A percentile compares a stretch with the other conserved stretches of the same genome.
These are phyloP conservation scores for Saprolegnia parasitica DNA, from an alignment of 352 stramenopile genomes.

Conservation along the genomic window DNA sequence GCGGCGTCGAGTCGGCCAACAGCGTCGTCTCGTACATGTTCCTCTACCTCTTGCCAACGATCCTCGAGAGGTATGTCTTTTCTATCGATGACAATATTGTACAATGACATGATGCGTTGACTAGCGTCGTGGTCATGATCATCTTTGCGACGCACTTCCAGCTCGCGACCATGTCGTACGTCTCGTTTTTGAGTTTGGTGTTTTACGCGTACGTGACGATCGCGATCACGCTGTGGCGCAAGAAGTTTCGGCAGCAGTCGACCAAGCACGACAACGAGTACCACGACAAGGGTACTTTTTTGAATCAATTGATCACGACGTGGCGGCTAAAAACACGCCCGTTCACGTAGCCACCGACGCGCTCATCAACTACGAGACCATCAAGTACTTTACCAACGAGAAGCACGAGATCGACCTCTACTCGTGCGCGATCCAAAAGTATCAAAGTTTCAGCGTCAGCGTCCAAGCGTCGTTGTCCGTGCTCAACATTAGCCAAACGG, in stretches of 20 bases:
- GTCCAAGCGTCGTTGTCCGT: conserved; percentile 92
- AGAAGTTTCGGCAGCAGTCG: conserved; percentile 94
- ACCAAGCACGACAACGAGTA: conserved; percentile 96
- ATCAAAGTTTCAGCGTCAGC: conserved; percentile 90
- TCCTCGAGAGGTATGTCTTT: conserved; percentile 80
- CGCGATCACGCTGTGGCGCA: conserved; percentile 95
- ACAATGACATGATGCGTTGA: background rate
- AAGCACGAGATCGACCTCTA: conserved; percentile 90
- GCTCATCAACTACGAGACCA: conserved; percentile 97
- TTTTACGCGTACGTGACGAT: conserved; percentile 95
- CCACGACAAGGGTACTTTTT: conserved; percentile 79
- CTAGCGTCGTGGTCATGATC: conserved; percentile 90
- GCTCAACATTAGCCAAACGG: conserved; percentile 92
- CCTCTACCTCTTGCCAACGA: conserved; percentile 92
- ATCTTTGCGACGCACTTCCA: conserved; percentile 92
- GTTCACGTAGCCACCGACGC: conserved; percentile 83
- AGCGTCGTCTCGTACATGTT: conserved; percentile 97
- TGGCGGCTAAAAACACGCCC: background rate
- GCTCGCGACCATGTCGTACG: conserved; percentile 85
- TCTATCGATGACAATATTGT: conserved; percentile 33
- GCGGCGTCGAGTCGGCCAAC: conserved; percentile 89
- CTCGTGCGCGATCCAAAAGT: conserved; percentile 88
- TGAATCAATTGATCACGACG: background rate
- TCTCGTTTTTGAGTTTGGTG: conserved; percentile 94
- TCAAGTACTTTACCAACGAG: conserved; percentile 97